Base-by-base conservation (phyloP, 176 grass and related monocot species). In the Carex littledalei region DNA sequence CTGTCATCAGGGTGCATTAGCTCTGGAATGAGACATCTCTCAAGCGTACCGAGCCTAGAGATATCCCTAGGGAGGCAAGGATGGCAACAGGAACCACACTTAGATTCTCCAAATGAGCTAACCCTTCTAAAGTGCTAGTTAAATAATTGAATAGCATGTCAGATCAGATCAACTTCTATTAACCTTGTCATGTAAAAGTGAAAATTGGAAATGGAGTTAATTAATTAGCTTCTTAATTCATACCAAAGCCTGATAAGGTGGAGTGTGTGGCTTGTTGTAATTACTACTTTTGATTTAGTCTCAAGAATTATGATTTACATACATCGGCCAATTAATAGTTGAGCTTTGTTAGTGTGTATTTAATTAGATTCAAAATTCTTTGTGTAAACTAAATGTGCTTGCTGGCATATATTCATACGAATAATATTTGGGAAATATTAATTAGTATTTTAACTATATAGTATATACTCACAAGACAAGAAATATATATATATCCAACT, bases 31-130 rank as follows among this genome's bases (percentile, higher is more conserved):
- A 41, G 77, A 81, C 56, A 66, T 11, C 50, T 64, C 31, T 88
- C 90, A 50, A 91, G 24, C 80, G 29, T 81, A 58, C 95, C 96
- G 60, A 88, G 81, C 88, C 90, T 99, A 81, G 96, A 99, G 82
- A 95, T 99, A 22, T 90, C 93, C 83, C 79, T 99, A 18, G 96
- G 96, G 69, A 89, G 93, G 63, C 89, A 92, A 34, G 93, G 87
- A n/a, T 95, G 93, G 93, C 91, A 99, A 71, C 89, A 88, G 81
- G 86, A 90, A 29, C 67, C 64, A 73, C 63, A 80, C 31, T 76
- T 64, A 17, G 74, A 91, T 5, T 34, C 90, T 52, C 74, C 92
- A 2, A 92, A 92, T 55, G 93, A 92, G 35, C 89, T 86, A 81
- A 89, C 86, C 16, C 84, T 98, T 54, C 88, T 93, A 16, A 92